Evolutionary conservation across 1,284 basidiomycete genomes (phyloP), one percentile per base, ranked within the genome.

Genomic region (Malassezia equina): DNA sequence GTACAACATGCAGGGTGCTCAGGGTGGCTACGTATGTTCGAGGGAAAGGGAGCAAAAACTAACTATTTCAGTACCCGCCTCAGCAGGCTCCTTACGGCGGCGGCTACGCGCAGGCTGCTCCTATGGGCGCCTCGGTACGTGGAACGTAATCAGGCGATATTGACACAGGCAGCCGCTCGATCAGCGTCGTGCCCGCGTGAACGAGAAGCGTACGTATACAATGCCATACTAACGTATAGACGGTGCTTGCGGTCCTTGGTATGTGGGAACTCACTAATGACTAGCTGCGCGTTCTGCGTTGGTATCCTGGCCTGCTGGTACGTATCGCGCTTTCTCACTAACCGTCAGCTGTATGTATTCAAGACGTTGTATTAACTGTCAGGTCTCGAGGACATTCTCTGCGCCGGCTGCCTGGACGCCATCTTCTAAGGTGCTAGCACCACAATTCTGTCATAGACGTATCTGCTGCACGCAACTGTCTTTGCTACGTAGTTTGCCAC

Each of bases 371-470:
- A 5, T 27, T n/a, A 7, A 45, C 47, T 51, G 25, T 7, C 31
- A 55, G 53, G 55, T 48, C 55, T 57, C 27, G 55, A 57, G 23
- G 55, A 57, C 50, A 57, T 57, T n/a, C 24, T 57, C 23, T 57
- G 55, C 34, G 55, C 50, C n/a, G 55, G 55, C 45, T 57, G 55
- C 45, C 50, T 57, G 21, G 55, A 57, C 32, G 33, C 45, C n/a
- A 28, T 57, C 25, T 57, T 57, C 50, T 57, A 57, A 57, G 13
- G 9, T 19, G 4, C 3, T 21, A 39, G 4, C 7, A 9, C 9
- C 15, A 39, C 19, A 19, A 8, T 21, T 21, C 36, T 39, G 19
- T 39, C 36, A 9, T 21, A 39, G 36, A 21, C 19, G 36, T 19
- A 12, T 39, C 13, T 39, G 36, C 36, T 21, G 7, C 21, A 19